phyloP scores from a whole-genome alignment of 352 stramenopile species.

The Pythium pyrilobum region DNA sequence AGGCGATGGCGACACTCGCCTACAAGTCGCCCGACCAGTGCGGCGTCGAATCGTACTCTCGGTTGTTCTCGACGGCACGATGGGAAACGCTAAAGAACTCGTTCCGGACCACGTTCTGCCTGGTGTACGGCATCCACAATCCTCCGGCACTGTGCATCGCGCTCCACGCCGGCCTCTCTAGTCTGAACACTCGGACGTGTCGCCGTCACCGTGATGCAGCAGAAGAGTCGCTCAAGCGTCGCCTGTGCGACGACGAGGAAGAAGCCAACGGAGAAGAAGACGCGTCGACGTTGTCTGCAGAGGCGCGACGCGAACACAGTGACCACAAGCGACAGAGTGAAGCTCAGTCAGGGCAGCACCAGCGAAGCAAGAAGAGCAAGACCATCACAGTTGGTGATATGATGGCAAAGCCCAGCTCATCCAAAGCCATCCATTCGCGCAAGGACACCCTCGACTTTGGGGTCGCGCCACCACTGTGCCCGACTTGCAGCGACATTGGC shows the following conservation, averaged over 20 bases:
- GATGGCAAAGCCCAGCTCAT: background rate
- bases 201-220: constrained; percentile 44
- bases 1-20: constrained; percentile 70
- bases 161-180: constrained; percentile 62
- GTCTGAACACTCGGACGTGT: constrained; percentile 70
- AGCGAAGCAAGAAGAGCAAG: constrained; percentile 50
- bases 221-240: constrained; percentile 12
- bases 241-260: background rate
- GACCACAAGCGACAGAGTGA: constrained; percentile 17
- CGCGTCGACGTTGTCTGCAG: background rate
- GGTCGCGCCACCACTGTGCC: constrained; percentile 47
- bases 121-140: constrained; percentile 65
- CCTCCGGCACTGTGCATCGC: constrained; percentile 61
- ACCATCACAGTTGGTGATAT: constrained; percentile 1
- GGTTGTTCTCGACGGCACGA: constrained; percentile 54
- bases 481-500: constrained; percentile 68
- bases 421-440: constrained; percentile 16
- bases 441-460: constrained; percentile 26
- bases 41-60: constrained; percentile 51
- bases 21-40: constrained; percentile 58
- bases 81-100: constrained; percentile 53
- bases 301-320: background rate
- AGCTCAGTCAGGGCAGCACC: constrained; percentile 1
- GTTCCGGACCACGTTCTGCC: constrained; percentile 58
- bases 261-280: constrained; percentile 1